phyloP scores from a whole-genome alignment of 306 rosid species.

The Bauhinia variegata region DNA sequence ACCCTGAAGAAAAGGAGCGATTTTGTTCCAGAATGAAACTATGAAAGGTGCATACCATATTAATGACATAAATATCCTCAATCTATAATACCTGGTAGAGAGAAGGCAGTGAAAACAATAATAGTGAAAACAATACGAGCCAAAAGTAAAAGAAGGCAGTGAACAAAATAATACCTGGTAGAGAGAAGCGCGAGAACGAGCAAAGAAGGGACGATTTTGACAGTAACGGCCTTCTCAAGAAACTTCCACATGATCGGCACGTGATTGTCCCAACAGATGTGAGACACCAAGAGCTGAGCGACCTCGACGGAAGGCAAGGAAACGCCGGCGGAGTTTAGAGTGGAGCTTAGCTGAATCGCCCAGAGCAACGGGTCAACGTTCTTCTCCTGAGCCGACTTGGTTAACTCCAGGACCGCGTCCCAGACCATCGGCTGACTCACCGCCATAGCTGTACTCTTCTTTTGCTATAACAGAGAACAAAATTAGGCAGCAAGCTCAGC shows the following conservation, averaged over 20 bases:
- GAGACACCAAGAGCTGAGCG: conserved; percentile 73
- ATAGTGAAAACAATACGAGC: background rate
- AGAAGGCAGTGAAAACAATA: too few relatives aligned
- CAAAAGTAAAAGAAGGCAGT: background rate
- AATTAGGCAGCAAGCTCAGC: too few relatives aligned
- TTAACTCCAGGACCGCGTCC: conserved; percentile 62
- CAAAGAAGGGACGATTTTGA: conserved; percentile 65
- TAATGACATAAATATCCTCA: background rate
- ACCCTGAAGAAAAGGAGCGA: background rate
- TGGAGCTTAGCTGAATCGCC: conserved; percentile 56
- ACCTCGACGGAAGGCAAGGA: conserved; percentile 78
- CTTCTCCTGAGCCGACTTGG: conserved; percentile 61
- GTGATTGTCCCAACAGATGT: conserved; percentile 74
- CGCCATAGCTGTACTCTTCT: too few relatives aligned
- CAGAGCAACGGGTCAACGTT: conserved; percentile 67
- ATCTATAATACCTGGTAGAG: too few relatives aligned
- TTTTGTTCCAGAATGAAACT: background rate
- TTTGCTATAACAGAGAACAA: too few relatives aligned
- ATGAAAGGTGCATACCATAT: background rate
- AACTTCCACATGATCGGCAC: conserved; percentile 81
- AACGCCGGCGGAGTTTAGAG: conserved; percentile 52
- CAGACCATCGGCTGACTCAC: conserved; percentile 38
- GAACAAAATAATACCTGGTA: conserved; percentile 38
- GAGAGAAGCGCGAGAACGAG: conserved; percentile 86
- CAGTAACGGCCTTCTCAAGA: conserved; percentile 64